Conservation (phyloP, 1,139 yeast species). For the Saccharomyces pastorianus region DNA sequence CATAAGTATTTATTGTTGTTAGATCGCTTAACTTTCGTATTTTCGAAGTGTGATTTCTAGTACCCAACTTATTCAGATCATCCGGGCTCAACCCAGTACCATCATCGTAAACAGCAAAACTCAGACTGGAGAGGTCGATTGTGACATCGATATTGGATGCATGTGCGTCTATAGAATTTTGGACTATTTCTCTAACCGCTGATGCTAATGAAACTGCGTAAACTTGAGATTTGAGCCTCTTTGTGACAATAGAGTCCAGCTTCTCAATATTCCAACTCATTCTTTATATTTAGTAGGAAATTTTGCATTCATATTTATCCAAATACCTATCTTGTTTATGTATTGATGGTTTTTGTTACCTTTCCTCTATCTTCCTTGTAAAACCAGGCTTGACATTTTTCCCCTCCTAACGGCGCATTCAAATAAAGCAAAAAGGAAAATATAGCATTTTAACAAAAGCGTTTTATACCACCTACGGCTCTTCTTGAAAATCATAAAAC, state of each 20-base stretch:
- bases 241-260: slow-evolving; percentile 15
- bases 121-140: slow-evolving; percentile 36
- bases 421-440: not conserved
- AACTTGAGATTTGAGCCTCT: slow-evolving; percentile 25
- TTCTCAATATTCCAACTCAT: slow-evolving; percentile 9
- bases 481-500: too few species aligned
- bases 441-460: not conserved
- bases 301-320: not conserved
- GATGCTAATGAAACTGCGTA: slow-evolving; percentile 24
- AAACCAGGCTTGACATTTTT: not conserved
- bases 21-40: slow-evolving; percentile 28
- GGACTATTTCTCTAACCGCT: slow-evolving; percentile 40
- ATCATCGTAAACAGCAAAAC: slow-evolving; percentile 43
- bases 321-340: not conserved
- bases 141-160: slow-evolving; percentile 38
- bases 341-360: not conserved
- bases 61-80: slow-evolving; percentile 41
- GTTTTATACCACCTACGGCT: not conserved
- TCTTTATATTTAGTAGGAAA: not conserved
- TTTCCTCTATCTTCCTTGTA: too few species aligned
- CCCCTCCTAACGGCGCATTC: not conserved
- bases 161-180: slow-evolving; percentile 48
- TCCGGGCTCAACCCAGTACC: slow-evolving; percentile 47
- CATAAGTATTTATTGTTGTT: slow-evolving; percentile 25
- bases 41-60: slow-evolving; percentile 43